Conservation (phyloP, 345 rosid species). For the Geranium brycei region DNA sequence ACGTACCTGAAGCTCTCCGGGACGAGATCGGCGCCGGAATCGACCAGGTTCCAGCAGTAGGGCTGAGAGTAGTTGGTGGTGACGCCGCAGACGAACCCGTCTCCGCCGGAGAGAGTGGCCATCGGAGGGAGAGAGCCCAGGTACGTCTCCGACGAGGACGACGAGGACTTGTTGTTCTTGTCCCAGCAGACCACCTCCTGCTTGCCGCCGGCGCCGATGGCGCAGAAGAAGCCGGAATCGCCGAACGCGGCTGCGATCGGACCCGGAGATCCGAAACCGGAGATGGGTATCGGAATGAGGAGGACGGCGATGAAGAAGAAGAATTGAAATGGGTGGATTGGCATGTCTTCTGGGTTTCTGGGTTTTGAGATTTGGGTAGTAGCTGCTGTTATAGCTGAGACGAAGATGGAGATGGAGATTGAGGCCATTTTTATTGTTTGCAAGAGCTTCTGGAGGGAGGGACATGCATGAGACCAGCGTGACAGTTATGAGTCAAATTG, state of each 20-base stretch:
- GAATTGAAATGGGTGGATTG: not conserved
- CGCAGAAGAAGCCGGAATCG: conserved; percentile 70
- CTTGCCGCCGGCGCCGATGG: conserved; percentile 82
- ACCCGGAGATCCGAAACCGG: conserved; percentile 74
- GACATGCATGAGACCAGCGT: not conserved
- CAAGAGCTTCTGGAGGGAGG: not conserved
- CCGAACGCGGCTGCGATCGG: conserved; percentile 79
- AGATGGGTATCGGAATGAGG: conserved; percentile 20
- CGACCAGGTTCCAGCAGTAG: conserved; percentile 47
- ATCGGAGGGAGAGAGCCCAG: conserved; percentile 32
- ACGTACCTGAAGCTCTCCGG: conserved; percentile 35
- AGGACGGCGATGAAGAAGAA: conserved; percentile 16
- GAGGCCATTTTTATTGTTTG: not conserved
- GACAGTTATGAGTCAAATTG: not conserved
- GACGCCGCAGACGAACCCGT: conserved; percentile 69
- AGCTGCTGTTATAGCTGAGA: too few relatives aligned
- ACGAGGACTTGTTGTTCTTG: conserved; percentile 36
- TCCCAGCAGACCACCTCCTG: conserved; percentile 78
- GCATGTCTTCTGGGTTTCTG: not conserved
- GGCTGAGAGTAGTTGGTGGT: conserved; percentile 53
- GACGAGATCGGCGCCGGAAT: conserved; percentile 51
- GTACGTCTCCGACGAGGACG: conserved; percentile 14
- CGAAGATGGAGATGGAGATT: too few relatives aligned
- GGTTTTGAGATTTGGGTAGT: not conserved
- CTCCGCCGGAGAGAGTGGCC: conserved; percentile 69